Base-by-base conservation (phyloP, 2,329 filamentous ascomycete genomes). In the Berkeleyomyces rouxiae region DNA sequence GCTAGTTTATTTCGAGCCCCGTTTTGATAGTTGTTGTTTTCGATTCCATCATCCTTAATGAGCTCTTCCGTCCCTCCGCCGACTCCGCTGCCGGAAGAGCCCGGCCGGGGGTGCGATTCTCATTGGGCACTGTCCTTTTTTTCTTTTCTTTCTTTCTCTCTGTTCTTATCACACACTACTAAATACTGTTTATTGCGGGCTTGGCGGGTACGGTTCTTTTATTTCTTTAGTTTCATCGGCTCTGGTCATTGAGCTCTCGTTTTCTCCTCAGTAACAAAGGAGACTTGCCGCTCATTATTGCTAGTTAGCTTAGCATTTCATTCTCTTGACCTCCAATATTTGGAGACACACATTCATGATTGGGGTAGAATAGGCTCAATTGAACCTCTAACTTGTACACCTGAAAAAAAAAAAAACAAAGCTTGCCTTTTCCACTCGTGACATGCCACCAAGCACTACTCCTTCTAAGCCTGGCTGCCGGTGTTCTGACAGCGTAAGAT, bases 291-390 rank as follows among this genome's bases (percentile, higher is more conserved):
- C 49, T 53, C 49, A 36, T 33, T 36, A 7, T 11, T 49, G 46
- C 31, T 16, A 23, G n/a, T 23, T 23, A 23, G 2, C 23, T 23
- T 23, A 23, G 31, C 33, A 31, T 13, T 23, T 53, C 49, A 37
- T 53, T 53, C 23, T 53, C 16, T 53, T 23, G 13, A 13, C 2
- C 49, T 53, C 49, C 49, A 53, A 53, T 6, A 3, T 11, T 53
- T 36, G 49, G 49, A 53, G 49, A 53, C 13, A 36, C 3, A 37
- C 31, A 9, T 33, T 33, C 31, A 53, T 10, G 23, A 23, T 53
- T 53, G 49, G 49, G 49, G 49, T 53, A 53, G 49, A 53, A 53
- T 53, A 53, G 49, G 49, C 49, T 53, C 49, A 53, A 53, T 53
- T 37, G 49, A 53, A 53, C 49, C 49, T 53, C 49, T 23, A 23